Percentiles rank a stretch among this genome's conserved stretches.
Evolutionary conservation across 306 rosid genomes (phyloP).

Genomic region (Hippophae tibetana): DNA sequence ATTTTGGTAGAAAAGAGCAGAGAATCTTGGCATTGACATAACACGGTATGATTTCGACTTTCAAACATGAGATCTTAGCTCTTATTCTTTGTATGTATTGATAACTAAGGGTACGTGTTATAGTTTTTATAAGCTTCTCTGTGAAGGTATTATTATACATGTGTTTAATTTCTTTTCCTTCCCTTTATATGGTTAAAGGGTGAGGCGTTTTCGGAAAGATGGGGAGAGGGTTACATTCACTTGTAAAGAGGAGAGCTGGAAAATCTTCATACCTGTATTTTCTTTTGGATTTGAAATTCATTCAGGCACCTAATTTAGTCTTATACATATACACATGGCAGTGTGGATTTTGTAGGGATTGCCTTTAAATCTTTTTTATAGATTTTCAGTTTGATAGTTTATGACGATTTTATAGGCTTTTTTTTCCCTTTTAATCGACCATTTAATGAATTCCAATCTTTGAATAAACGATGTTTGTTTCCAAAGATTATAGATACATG

Average conservation of each 20-base stretch:
- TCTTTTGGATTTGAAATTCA: conserved; percentile 20
- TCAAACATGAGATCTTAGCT: conserved; percentile 30
- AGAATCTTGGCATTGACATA: conserved; percentile 14
- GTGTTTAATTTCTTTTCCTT: neutral
- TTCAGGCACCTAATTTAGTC: conserved; percentile 17
- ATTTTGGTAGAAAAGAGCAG: conserved; percentile 20
- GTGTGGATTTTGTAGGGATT: conserved; percentile 30
- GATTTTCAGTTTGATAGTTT: conserved; percentile 24
- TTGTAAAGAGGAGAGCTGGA: conserved; percentile 59
- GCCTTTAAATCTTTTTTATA: conserved; percentile 15
- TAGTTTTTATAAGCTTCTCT: conserved; percentile 8
- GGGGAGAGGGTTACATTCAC: conserved; percentile 16
- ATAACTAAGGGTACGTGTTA: conserved; percentile 25
- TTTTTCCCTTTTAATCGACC: conserved; percentile 20
- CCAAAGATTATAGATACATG: no score
- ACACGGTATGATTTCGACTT: conserved; percentile 35
- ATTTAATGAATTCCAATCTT: conserved; percentile 2
- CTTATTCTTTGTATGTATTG: conserved; percentile 33
- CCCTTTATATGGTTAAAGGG: no score
- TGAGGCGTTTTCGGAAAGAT: conserved; percentile 8
- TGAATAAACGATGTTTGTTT: neutral
- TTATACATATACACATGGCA: conserved; percentile 17
- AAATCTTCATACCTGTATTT: conserved; percentile 23
- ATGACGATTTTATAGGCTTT: conserved; percentile 14
- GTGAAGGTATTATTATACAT: conserved; percentile 13